These are phyloP conservation scores for Citeromyces nyonsensis DNA, from an alignment of 805 yeast genomes.

Conservation along the genomic window DNA sequence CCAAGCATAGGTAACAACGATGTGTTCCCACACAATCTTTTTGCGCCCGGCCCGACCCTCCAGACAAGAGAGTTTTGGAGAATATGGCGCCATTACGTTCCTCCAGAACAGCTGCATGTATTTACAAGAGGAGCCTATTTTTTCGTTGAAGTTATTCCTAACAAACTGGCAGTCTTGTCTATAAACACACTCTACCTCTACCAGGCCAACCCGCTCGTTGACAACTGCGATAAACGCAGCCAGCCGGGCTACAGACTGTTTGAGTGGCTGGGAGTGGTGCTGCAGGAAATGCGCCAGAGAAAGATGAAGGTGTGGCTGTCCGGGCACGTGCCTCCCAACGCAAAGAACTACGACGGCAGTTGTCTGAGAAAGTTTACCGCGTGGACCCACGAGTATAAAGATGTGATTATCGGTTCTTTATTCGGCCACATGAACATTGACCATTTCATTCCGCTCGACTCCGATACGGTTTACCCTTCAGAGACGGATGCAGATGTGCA, in stretches of 20 bases:
- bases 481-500: slow-evolving; percentile 5
- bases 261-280: slow-evolving; percentile 62
- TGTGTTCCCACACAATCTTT: slow-evolving; percentile 78
- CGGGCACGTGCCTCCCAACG: slow-evolving; percentile 83
- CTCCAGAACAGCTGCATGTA: slow-evolving; percentile 61
- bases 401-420: slow-evolving; percentile 68
- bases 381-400: slow-evolving; percentile 80
- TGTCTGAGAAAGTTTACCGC: slow-evolving; percentile 63
- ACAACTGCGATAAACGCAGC: slow-evolving; percentile 53
- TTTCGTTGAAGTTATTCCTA: slow-evolving; percentile 67
- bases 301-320: slow-evolving; percentile 76
- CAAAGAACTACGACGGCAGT: slow-evolving; percentile 57
- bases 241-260: slow-evolving; percentile 73
- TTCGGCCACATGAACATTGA: slow-evolving; percentile 88
- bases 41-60: slow-evolving; percentile 78
- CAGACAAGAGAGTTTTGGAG: slow-evolving; percentile 66
- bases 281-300: slow-evolving; percentile 58
- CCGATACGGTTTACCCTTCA: slow-evolving; percentile 43
- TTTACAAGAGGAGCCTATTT: slow-evolving; percentile 66
- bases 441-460: slow-evolving; percentile 68
- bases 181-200: slow-evolving; percentile 66
- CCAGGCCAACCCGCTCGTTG: slow-evolving; percentile 69
- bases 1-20: slow-evolving; percentile 81
- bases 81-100: slow-evolving; percentile 63
- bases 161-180: slow-evolving; percentile 61